Evolutionary conservation across 805 yeast species (phyloP).

Genomic region (Wickerhamiella slavikovae): DNA sequence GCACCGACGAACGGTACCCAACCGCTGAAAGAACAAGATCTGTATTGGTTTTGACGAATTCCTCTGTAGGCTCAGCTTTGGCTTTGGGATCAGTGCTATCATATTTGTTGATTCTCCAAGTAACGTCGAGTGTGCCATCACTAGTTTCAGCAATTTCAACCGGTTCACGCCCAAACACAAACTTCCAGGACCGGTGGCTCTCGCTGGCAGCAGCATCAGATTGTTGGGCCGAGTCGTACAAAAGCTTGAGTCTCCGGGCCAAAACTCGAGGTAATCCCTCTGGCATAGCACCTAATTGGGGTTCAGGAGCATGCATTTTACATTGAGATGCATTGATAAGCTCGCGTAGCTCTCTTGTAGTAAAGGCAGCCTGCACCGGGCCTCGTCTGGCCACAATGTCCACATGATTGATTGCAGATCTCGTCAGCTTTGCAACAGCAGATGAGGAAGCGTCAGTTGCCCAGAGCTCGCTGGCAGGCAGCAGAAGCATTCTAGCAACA

Average conservation of each 20-base stretch:
- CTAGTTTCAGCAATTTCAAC: slow-evolving; percentile 22
- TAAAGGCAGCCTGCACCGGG: slow-evolving; percentile 63
- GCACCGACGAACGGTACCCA: slow-evolving; percentile 57
- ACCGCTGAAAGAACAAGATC: slow-evolving; percentile 63
- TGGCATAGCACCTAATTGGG: slow-evolving; percentile 3
- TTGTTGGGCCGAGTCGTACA: slow-evolving; percentile 3
- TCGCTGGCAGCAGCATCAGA: slow-evolving; percentile 1
- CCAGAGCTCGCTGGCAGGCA: slow-evolving; percentile 35
- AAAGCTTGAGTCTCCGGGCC: slow-evolving; percentile 9
- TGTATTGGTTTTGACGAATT: slow-evolving; percentile 17
- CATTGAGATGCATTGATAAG: slow-evolving; percentile 23
- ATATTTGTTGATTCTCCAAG: slow-evolving; percentile 30
- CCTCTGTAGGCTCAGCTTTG: slow-evolving; percentile 21
- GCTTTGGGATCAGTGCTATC: slow-evolving; percentile 20
- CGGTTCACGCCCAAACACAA: slow-evolving; percentile 56
- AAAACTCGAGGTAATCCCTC: slow-evolving; percentile 7
- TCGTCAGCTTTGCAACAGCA: slow-evolving; percentile 34
- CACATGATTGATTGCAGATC: slow-evolving; percentile 39
- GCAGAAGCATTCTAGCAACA: slow-evolving; percentile 58
- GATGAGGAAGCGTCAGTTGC: slow-evolving; percentile 50
- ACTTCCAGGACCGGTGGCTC: slow-evolving; percentile 30
- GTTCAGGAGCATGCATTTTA: background rate
- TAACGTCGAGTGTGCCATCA: slow-evolving; percentile 22
- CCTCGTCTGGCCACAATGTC: slow-evolving; percentile 76
- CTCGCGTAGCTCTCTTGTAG: slow-evolving; percentile 83